Percentiles rank a stretch among this genome's conserved stretches.
These are phyloP conservation scores for Phytopythium kandeliae DNA, from an alignment of 352 stramenopile genomes.

Conservation along the genomic window DNA sequence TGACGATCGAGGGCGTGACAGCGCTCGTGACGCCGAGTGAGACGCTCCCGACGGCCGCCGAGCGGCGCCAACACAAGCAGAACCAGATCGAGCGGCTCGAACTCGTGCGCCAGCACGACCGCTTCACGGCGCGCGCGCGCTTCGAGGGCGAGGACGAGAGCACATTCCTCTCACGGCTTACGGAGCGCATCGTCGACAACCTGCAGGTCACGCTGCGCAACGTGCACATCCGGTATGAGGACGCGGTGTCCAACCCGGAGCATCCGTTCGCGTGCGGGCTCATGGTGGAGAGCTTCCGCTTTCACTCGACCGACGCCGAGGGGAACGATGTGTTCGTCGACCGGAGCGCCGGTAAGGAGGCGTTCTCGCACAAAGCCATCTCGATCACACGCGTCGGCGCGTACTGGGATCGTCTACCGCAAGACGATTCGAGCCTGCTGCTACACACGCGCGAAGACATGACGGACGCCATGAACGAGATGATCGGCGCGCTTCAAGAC, in stretches of 20 bases:
- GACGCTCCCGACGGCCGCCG: slow-evolving; percentile 33
- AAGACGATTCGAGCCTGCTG: slow-evolving; percentile 12
- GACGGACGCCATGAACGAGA: slow-evolving; percentile 34
- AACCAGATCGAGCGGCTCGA: slow-evolving; percentile 65
- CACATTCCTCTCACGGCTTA: slow-evolving; percentile 75
- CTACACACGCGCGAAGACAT: slow-evolving; percentile 34
- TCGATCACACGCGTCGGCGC: slow-evolving; percentile 38
- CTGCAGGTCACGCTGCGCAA: slow-evolving; percentile 64
- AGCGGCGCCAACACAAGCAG: slow-evolving; percentile 49
- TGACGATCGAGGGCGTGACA: slow-evolving; percentile 67
- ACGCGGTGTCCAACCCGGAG: slow-evolving; percentile 53
- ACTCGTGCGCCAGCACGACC: slow-evolving; percentile 60
- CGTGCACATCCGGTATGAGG: slow-evolving; percentile 77
- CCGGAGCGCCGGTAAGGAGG: slow-evolving; percentile 23
- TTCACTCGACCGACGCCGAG: slow-evolving; percentile 69
- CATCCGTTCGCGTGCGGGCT: slow-evolving; percentile 66
- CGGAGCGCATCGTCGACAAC: slow-evolving; percentile 73
- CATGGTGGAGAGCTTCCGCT: slow-evolving; percentile 57
- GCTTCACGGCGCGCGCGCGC: slow-evolving; percentile 41
- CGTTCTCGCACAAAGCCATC: slow-evolving; percentile 63
- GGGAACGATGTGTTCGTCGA: slow-evolving; percentile 68
- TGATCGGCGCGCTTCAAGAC: slow-evolving; percentile 33
- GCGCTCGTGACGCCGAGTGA: slow-evolving; percentile 66
- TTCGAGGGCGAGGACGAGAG: slow-evolving; percentile 53
- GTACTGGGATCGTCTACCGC: slow-evolving; percentile 65